Conservation (phyloP, 1,139 yeast species). For the Petasospora fabianii region DNA sequence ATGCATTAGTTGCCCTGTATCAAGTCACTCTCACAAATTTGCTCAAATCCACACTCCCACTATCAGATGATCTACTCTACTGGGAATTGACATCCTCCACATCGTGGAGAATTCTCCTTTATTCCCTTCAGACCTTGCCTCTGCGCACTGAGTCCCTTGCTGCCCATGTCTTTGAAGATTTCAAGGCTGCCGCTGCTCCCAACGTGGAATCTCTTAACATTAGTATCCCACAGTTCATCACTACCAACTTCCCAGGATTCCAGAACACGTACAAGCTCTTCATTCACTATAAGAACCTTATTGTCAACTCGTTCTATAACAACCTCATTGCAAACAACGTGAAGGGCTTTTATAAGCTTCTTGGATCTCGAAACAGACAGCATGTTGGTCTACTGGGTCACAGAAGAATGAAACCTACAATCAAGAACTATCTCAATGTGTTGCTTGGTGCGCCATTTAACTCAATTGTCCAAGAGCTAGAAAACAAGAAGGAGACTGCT, state of each 20-base stretch:
- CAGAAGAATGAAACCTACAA: not conserved
- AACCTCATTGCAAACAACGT: conserved; percentile 21
- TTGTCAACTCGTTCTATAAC: conserved; percentile 18
- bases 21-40: conserved; percentile 28
- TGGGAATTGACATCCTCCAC: conserved; percentile 28
- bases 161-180: conserved; percentile 20
- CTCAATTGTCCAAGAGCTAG: conserved; percentile 30
- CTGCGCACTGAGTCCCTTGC: conserved; percentile 17
- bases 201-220: conserved; percentile 11
- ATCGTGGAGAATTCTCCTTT: conserved; percentile 28
- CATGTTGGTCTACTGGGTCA: conserved; percentile 5
- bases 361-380: conserved; percentile 7
- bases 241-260: conserved; percentile 11
- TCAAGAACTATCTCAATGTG: conserved; percentile 12
- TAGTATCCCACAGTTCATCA: conserved; percentile 14
- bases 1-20: conserved; percentile 27
- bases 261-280: conserved; percentile 13
- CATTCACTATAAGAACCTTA: conserved; percentile 11
- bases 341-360: conserved; percentile 21
- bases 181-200: conserved; percentile 16
- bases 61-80: conserved; percentile 31
- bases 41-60: conserved; percentile 29
- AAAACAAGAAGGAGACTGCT: conserved; percentile 26
- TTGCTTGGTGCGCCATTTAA: conserved; percentile 35
- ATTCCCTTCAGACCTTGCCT: conserved; percentile 35